Base-by-base conservation (phyloP, 441 rosid species). In the Aleurites moluccanus region DNA sequence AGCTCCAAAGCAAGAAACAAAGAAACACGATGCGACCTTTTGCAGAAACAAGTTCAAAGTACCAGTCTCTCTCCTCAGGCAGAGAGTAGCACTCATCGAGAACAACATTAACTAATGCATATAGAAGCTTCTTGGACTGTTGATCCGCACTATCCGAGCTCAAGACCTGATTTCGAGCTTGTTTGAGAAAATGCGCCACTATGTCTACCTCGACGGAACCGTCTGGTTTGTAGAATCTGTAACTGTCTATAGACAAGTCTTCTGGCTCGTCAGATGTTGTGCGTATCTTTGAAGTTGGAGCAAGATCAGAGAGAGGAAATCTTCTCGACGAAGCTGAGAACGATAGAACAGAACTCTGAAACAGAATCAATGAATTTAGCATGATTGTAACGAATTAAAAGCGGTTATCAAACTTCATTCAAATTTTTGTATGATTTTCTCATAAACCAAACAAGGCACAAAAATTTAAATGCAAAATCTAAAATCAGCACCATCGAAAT, bases 61-160 rank as follows among this genome's bases (percentile, higher is more conserved):
- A 6, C 69, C 72, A 35, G 75, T 81, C 83, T 62, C n/a, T 80
- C 60, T 79, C 84, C 70, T 75, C 74, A 21, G 85, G 80, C 16
- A 75, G 21, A 47, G 78, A 47, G 50, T 15, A 73, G 62, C 75
- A 71, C 71, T 81, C 84, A 5, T 78, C 50, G 9, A 75, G 30
- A 8, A 77, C 74, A 16, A 69, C 45, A 73, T 67, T 50, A 38
- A 84, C 56, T 47, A 83, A 53, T 14, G 76, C 73, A 64, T 84
- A 79, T 16, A 84, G 68, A 66, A 83, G 57, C 75, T 78, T 80
- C 85, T 75, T 83, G 10, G 75, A 73, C 61, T 27, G 67, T 50
- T 60, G 10, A 10, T 80, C 80, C 27, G 67, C 57, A 27, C 73
- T 60, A 67, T 15, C 27, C 4, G 85, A 82, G 33, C 74, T 79